phyloP scores from a whole-genome alignment of 768 basidiomycete genomes.

The Termitomyces sp. region DNA sequence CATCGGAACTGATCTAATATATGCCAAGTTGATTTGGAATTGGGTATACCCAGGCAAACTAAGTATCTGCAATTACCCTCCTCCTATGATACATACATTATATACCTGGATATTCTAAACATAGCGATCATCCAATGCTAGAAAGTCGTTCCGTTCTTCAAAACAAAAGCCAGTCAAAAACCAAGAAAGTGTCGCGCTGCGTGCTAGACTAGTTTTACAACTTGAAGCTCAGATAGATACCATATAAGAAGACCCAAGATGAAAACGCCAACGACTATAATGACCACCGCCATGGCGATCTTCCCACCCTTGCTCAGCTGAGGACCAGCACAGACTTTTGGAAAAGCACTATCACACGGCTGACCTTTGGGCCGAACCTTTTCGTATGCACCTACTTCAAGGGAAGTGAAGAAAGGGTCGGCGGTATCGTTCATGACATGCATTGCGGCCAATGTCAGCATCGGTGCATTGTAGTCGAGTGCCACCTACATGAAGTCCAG shows the following conservation, averaged over 20 bases:
- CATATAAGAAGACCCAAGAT: conserved; percentile 42
- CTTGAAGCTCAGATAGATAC: conserved; percentile 26
- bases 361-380: conserved; percentile 55
- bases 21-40: neutral
- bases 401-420: conserved; percentile 75
- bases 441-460: conserved; percentile 82
- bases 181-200: neutral
- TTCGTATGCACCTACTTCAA: conserved; percentile 64
- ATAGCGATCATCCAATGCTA: neutral
- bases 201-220: neutral
- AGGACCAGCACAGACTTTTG: conserved; percentile 41
- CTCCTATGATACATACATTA: neutral
- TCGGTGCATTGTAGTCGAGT: conserved; percentile 87
- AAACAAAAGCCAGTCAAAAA: neutral
- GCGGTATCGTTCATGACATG: conserved; percentile 58
- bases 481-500: conserved; percentile 50
- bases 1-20: neutral
- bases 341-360: conserved; percentile 76
- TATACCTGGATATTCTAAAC: neutral
- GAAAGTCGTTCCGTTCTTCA: neutral
- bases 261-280: conserved; percentile 56
- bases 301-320: conserved; percentile 54
- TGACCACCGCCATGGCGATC: conserved; percentile 65
- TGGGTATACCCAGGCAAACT: neutral
- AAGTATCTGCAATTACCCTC: neutral